A percentile compares a stretch with the other conserved stretches of the same genome.
phyloP scores from a whole-genome alignment of 1,139 yeast genomes.

The Debaryomyces psychrophilus region DNA sequence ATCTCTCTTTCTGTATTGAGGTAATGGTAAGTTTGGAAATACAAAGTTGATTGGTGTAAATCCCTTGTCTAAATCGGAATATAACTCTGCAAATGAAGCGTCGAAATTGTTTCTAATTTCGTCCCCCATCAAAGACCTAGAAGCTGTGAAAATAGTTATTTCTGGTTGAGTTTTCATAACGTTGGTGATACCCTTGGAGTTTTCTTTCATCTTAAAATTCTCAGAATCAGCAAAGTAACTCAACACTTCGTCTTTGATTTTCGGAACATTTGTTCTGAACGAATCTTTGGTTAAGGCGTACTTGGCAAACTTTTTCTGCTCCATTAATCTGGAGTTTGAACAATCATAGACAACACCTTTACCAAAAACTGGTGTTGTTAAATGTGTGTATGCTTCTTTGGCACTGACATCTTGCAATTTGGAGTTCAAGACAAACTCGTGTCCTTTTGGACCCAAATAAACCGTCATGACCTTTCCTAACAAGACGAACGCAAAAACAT shows the following conservation, averaged over 20 bases:
- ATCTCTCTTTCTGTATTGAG: constrained; percentile 83
- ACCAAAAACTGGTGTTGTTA: constrained; percentile 97
- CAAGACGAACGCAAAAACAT: constrained; percentile 84
- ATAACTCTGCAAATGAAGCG: constrained; percentile 80
- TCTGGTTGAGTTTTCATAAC: constrained; percentile 91
- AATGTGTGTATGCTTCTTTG: constrained; percentile 91
- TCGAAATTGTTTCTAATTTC: constrained; percentile 86
- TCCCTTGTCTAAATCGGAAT: constrained; percentile 93
- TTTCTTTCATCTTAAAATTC: constrained; percentile 43
- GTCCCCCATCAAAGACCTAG: constrained; percentile 86
- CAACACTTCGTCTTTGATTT: constrained; percentile 75
- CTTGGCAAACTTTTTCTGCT: constrained; percentile 96
- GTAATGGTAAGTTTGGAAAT: constrained; percentile 90
- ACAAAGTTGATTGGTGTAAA: constrained; percentile 96
- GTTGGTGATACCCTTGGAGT: constrained; percentile 57
- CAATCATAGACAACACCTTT: constrained; percentile 97
- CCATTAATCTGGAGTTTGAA: constrained; percentile 92
- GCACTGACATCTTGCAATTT: constrained; percentile 90
- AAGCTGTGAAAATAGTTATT: constrained; percentile 94
- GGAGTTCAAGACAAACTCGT: constrained; percentile 92
- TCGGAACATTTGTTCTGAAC: constrained; percentile 84
- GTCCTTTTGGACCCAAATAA: constrained; percentile 95
- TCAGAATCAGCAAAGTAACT: constrained; percentile 63
- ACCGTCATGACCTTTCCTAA: constrained; percentile 95
- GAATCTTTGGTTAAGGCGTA: constrained; percentile 85